Conservation (phyloP, 2,329 filamentous ascomycete species). For the Penicillium italicum region DNA sequence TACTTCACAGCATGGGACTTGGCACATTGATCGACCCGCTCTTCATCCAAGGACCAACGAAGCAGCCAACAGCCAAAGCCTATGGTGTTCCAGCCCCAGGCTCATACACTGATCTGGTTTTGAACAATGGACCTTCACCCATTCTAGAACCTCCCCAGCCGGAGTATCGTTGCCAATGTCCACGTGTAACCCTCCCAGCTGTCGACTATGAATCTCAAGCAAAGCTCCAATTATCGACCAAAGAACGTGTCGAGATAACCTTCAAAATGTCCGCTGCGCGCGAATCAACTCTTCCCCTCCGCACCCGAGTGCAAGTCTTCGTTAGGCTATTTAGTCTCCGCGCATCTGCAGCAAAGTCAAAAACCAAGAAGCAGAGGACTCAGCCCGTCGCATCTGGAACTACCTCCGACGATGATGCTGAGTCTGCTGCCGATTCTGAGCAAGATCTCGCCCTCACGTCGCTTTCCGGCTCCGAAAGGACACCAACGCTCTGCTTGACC, state of each 20-base stretch:
- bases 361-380: not conserved
- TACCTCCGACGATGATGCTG: not conserved
- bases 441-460: not conserved
- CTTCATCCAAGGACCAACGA: not conserved
- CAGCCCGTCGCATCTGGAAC: not conserved
- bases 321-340: conserved; percentile 13
- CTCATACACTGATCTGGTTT: not conserved
- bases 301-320: conserved; percentile 10
- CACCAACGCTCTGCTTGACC: not conserved
- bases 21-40: not conserved
- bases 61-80: not conserved
- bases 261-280: conserved; percentile 6
- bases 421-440: not conserved
- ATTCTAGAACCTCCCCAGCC: not conserved
- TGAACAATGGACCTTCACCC: not conserved
- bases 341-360: conserved; percentile 5
- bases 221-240: not conserved
- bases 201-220: not conserved
- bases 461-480: not conserved
- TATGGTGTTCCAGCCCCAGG: not conserved
- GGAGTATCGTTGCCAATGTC: not conserved
- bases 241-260: conserved; percentile 7
- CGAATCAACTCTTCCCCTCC: conserved; percentile 1
- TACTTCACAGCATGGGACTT: not conserved
- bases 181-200: not conserved